Evolutionary conservation across 805 yeast genomes (phyloP), one percentile per base, ranked within the genome.

Genomic region (Lipomyces sp.): DNA sequence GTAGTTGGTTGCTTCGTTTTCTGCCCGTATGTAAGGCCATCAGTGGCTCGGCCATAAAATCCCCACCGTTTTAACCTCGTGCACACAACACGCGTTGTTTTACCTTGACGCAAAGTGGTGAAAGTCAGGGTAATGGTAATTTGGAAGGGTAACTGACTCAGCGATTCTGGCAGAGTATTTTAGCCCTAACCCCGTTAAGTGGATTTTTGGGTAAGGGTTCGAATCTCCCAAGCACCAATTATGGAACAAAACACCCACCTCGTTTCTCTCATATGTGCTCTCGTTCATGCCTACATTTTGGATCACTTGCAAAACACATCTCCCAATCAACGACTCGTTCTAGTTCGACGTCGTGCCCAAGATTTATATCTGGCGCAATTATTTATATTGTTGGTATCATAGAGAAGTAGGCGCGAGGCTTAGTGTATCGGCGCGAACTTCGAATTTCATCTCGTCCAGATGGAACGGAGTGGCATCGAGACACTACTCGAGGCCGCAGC

Each of bases 401-500:
- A 42, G 48, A 42, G 48, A 15, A 24, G 24, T 42, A n/a, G 48
- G 48, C 48, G 48, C 48, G 48, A 42, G 48, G 48, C 18, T 42
- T 42, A 24, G 48, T 42, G 48, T 42, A 13, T 42, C 48, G 48
- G 48, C 48, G 48, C 48, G 48, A 29, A 32, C 54, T 51, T 51
- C 54, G 34, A n/a, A 32, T 13, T 51, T 51, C 54, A 13, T 51
- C 54, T 29, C 24, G 39, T 51, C 58, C 7, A 35, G 32, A 66
- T 65, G 69, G 69, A 63, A 45, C 58, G 69, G 45, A 63, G 65
- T 42, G 71, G 71, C 42, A 64, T 67, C 54, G 71, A 67, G 64
- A 67, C 71, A 6, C 70, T 67, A 4, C 64, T 67, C 45, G 69
- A 67, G 62, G 71, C 71, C 35, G 71, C 71, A n/a, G 71, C 71